Conservation (phyloP, 2,329 filamentous ascomycete species). For the Tolypocladium tundrense region DNA sequence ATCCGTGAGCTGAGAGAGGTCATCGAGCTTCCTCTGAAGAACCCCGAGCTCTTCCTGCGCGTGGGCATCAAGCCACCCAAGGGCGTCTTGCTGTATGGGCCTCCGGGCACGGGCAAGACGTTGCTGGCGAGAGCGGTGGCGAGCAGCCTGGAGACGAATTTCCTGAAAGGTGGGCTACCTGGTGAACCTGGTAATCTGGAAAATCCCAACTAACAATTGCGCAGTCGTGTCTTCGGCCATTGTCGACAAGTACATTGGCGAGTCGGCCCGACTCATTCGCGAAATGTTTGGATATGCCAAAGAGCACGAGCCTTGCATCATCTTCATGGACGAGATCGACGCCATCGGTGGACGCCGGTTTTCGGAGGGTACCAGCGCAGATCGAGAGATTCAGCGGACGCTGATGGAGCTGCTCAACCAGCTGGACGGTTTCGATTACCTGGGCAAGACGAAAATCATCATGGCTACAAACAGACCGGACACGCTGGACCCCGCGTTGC, state of each 20-base stretch:
- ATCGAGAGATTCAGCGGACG: slow-evolving; percentile 96
- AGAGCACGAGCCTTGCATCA: slow-evolving; percentile 98
- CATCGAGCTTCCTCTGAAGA: slow-evolving; percentile 95
- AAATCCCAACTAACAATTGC: slow-evolving; percentile 9
- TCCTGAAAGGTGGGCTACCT: slow-evolving; percentile 67
- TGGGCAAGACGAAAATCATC: slow-evolving; percentile 99
- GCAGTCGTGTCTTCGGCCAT: slow-evolving; percentile 95
- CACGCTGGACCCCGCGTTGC: slow-evolving; percentile 84
- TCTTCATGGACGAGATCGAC: slow-evolving; percentile 99
- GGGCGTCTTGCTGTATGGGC: slow-evolving; percentile 90
- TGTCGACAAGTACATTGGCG: slow-evolving; percentile 98
- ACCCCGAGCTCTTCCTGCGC: slow-evolving; percentile 91
- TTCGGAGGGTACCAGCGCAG: slow-evolving; percentile 92
- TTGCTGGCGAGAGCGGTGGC: slow-evolving; percentile 88
- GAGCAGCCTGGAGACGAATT: slow-evolving; percentile 95
- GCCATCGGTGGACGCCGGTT: slow-evolving; percentile 95
- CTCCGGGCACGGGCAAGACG: slow-evolving; percentile 95
- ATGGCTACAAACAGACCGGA: slow-evolving; percentile 99
- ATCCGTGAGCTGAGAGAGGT: slow-evolving; percentile 96
- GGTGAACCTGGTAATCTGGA: background rate
- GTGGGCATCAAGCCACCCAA: slow-evolving; percentile 99
- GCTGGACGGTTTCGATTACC: slow-evolving; percentile 96
- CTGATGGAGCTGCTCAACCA: slow-evolving; percentile 98
- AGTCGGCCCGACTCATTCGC: slow-evolving; percentile 91
- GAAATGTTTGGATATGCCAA: slow-evolving; percentile 99